Evolutionary conservation across 495 filamentous ascomycete genomes (phyloP), one percentile per base, ranked within the genome.

Genomic region (Hypoxylon lienhwacheense): DNA sequence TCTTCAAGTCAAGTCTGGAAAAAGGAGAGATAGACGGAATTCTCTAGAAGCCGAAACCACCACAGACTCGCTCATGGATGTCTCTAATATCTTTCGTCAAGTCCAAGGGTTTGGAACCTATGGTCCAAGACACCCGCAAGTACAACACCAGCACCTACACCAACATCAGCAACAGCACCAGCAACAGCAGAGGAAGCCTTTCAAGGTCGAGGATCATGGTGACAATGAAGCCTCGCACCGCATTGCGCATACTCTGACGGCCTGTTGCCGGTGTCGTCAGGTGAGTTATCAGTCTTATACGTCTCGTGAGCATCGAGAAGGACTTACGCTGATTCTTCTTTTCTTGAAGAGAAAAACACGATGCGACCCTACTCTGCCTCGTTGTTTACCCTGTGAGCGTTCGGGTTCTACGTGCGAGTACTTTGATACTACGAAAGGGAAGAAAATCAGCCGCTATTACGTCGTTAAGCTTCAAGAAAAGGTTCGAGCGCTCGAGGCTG

Each of bases 381-480:
- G 85, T 67, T 97, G 92, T 69, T 80, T 85, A n/a, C 90, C 91
- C 10, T 97, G 92, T 77, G 90, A 95, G 73, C 81, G 91, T 55
- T 90, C 87, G 51, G 90, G 90, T 61, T 85, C 89, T 29, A 79
- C 80, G 51, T 97, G 92, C 77, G 91, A 95, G 60, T 97, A 96
- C 72, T 96, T 84, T 70, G 92, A 97, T 69, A 87, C 90, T 1
- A 77, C 87, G 36, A 89, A 89, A 67, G 82, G 83, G 55, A 80
- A 76, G 57, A 89, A 82, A 53, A 87, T 96, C 54, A 82, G 88
- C 36, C 82, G 92, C 42, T 85, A 80, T 53, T 96, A 96, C 74
- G 91, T 97, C 33, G 85, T 96, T 34, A 84, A 84, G 50, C 80
- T 97, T 8, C 89, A 93, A 63, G 86, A 89, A 47, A 88, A 81